phyloP scores from a whole-genome alignment of 2,329 filamentous ascomycete species.

The Aspergillus transmontanensis region DNA sequence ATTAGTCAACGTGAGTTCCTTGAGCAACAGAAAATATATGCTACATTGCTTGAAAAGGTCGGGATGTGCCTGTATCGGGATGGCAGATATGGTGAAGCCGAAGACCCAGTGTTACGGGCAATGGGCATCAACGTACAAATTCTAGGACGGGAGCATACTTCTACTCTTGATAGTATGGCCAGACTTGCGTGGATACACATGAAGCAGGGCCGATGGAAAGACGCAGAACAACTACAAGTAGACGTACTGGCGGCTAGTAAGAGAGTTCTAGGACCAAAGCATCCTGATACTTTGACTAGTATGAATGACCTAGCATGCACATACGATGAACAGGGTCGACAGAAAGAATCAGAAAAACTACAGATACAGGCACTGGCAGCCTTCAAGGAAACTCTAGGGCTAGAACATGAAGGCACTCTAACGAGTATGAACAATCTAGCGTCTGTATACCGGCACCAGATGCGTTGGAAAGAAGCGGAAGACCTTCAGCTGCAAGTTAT shows the following conservation, averaged over 20 bases:
- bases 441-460: not conserved
- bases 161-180: not conserved
- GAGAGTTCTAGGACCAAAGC: not conserved
- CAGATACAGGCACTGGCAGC: not conserved
- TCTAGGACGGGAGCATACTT: not conserved
- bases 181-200: not conserved
- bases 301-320: not conserved
- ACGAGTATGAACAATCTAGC: not conserved
- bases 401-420: not conserved
- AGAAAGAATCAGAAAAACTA: not conserved
- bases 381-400: not conserved
- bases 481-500: no score
- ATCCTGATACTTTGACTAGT: not conserved
- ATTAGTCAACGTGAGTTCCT: not conserved
- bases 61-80: not conserved
- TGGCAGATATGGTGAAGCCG: not conserved
- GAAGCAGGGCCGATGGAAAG: conserved; percentile 14
- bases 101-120: not conserved
- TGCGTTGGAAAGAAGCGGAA: no score
- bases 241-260: not conserved
- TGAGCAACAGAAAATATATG: not conserved
- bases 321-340: not conserved
- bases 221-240: not conserved
- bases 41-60: not conserved
- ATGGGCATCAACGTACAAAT: not conserved